Evolutionary conservation across 352 stramenopile species (phyloP), one percentile per base, ranked within the genome.

Genomic region (Phytophthora pseudosyringae): DNA sequence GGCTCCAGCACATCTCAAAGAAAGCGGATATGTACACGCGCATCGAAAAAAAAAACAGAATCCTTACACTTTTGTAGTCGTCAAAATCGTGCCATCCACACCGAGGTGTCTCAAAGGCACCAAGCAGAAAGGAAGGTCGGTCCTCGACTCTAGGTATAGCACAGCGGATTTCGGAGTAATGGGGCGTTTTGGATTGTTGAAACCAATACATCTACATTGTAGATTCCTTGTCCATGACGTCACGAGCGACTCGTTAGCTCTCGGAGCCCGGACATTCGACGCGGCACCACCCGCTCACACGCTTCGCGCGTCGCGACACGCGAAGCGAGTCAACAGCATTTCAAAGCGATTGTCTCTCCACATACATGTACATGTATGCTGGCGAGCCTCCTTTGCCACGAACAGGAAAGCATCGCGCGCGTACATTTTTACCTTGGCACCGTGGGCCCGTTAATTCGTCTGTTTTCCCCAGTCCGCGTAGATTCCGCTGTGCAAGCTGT

Each of bases 21-120:
- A 68, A 63, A 39, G 18, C 7, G 52, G 35, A 52, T 36, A 57
- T 45, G 26, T 45, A 45, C 49, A 49, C 29, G 28, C 28, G 26
- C 51, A 12, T 55, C 60, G 60, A 68, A 68, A 66, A 56, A 11
- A 11, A 35, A 35, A 47, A 33, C 16, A 33, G 26, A 56, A 33
- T 43, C 25, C 55, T 49, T 26, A n/a, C 43, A 55, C 25, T 63
- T 51, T 5, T 59, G 31, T 51, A 60, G 52, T 60, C 52, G 52
- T 36, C 11, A 21, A 16, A n/a, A 39, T 11, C 10, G 13, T 4
- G 15, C 25, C 15, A 53, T 11, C 6, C 1, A 35, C 31, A 35
- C 31, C 31, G 31, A 35, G 21, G 21, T 21, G 21, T 21, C 18
- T n/a, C 13, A 61, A 63, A 47, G 16, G 25, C 56, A 13, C 18